Base-by-base conservation (phyloP, 257 asterid species). In the Penstemon eatonii region DNA sequence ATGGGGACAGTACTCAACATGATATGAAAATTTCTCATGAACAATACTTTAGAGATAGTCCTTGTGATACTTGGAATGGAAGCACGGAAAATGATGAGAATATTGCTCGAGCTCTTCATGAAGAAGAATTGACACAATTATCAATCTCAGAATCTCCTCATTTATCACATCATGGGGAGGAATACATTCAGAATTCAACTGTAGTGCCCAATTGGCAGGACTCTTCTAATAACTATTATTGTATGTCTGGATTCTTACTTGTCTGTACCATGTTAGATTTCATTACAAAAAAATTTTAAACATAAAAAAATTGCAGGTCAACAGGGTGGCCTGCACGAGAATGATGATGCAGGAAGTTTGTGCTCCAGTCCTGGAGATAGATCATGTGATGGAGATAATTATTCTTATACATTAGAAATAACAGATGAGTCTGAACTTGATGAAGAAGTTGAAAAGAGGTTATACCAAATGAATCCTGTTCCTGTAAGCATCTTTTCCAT, bases 401-500 rank as follows among this genome's bases (percentile, higher is more conserved):
- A 75, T 74, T 75, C 83, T 56, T 82, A 75, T 68, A 65, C 75
- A 44, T 72, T 93, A 85, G 97, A 88, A 76, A 87, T 90, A 71
- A 80, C 88, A 54, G 92, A 93, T 71, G 96, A 89, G 78, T 80
- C 75, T 67, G 96, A 87, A 67, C 66, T 89, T 76, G 97, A 89
- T 75, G 99, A 95, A 70, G 96, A 91, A 84, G 96, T 94, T 60
- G 87, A 81, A 81, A 91, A 83, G 88, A 89, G 96, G 85, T 69
- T 94, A 71, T 75, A 84, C 76, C 89, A 91, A 75, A 83, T 89
- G 90, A 61, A 80, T 78, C 81, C 96, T 60, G 83, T 84, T 68
- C 95, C 94, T 69, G 97, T 88, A 82, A 88, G 98, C 80, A 56
- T 57, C 54, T 41, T 44, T 46, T 73, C 72, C 56, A 42, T 69